Base-by-base conservation (phyloP, 1,139 yeast genomes). In the Yamadazyma buinensis region DNA sequence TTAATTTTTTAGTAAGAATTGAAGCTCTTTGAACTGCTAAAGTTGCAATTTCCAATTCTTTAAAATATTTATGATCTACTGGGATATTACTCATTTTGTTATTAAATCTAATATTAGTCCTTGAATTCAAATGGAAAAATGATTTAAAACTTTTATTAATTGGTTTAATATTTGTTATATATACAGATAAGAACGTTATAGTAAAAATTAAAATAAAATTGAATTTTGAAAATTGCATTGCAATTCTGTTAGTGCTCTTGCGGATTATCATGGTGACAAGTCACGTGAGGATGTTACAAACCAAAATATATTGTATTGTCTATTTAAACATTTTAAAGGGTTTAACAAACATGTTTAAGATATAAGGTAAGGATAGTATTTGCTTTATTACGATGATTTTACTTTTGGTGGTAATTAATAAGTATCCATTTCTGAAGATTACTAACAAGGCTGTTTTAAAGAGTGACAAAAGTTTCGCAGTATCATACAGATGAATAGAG, bases 1-100 rank as follows among this genome's bases (percentile, higher is more conserved):
- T 77, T 37, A 92, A 84, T 33, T 77, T 67, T 51, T 80, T 77
- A 24, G 97, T 86, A 40, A 92, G 67, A 13, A 75, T 55, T 2
- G 95, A 77, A 1, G 98, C 97, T 52, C 95, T 73, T 49, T 81
- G 84, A 23, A 92, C 97, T 1, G 97, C 97, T 48, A 85, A 66
- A 32, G 88, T 80, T 17, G 97, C 97, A 32, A 90, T 72, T 37
- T 72, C 65, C 23, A 84, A 72, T 58, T 90, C 97, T 51, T 64
- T 73, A 20, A 51, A 45, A 48, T 68, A 69, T 7, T 59, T 53
- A 32, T 63, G 68, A 24, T 41, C 35, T 23, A 30, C 29, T 8
- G 49, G 34, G 13, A 39, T 31, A 2, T 30, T 10, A 15, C 28
- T 26, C 37, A 34, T 34, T 11, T 21, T 29, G 10, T 17, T 20